A percentile compares a stretch with the other conserved stretches of the same genome.
These are phyloP conservation scores for Trapa incisa DNA, from an alignment of 345 rosid genomes.

Conservation along the genomic window DNA sequence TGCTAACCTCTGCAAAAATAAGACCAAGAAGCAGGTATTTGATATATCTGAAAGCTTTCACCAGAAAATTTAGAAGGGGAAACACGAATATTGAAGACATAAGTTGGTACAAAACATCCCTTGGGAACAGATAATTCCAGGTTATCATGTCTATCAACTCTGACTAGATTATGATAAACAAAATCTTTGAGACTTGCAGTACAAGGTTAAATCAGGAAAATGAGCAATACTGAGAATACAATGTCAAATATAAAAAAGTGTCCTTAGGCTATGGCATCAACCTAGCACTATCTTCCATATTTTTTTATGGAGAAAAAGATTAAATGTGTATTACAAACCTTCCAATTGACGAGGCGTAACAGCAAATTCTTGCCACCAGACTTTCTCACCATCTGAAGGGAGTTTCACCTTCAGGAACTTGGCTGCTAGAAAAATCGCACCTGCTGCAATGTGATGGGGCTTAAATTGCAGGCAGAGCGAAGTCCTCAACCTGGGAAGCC, in stretches of 20 bases:
- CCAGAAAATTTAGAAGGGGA: too few species aligned
- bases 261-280: neutral
- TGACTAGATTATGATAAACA: too few species aligned
- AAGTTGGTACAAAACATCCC: too few species aligned
- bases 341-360: slow-evolving; percentile 60
- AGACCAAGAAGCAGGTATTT: neutral
- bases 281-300: neutral
- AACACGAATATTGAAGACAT: too few species aligned
- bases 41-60: neutral
- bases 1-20: slow-evolving; percentile 52
- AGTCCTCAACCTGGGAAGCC: slow-evolving; percentile 79
- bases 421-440: slow-evolving; percentile 81
- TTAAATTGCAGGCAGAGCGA: slow-evolving; percentile 89
- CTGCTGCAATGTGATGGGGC: slow-evolving; percentile 93
- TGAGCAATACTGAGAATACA: neutral
- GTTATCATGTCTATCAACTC: too few species aligned
- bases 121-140: too few species aligned
- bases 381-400: slow-evolving; percentile 62
- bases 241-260: neutral
- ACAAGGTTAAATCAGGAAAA: neutral
- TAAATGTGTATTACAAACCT: slow-evolving; percentile 34
- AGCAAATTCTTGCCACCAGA: slow-evolving; percentile 77
- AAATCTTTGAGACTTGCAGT: too few species aligned
- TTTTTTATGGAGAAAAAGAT: neutral
- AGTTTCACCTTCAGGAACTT: slow-evolving; percentile 66